Evolutionary conservation across 768 basidiomycete genomes (phyloP), one percentile per base, ranked within the genome.

Genomic region (Chlorophyllum brunneum): DNA sequence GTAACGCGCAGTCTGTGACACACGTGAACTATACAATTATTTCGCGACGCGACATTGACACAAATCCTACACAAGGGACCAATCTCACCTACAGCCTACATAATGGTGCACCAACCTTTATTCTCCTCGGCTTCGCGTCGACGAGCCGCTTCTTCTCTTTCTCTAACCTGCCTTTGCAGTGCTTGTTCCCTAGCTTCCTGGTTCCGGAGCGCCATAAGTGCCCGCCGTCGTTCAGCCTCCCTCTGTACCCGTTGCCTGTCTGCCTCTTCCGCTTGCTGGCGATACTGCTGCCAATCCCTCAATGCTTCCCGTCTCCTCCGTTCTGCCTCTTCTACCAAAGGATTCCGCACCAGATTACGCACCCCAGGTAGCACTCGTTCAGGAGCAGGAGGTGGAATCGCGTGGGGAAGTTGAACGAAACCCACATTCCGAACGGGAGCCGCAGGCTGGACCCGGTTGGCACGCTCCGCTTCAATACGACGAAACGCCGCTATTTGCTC

Each of bases 71-170:
- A n/a, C n/a, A n/a, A n/a, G n/a, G n/a, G n/a, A n/a, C n/a, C n/a
- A n/a, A n/a, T n/a, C n/a, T n/a, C n/a, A n/a, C n/a, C n/a, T n/a
- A n/a, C n/a, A n/a, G n/a, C n/a, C 46, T 49, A 53, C 51, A 53
- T 53, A 18, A 53, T 46, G 8, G 29, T 38, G 31, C 51, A 53
- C 51, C 51, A 53, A n/a, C 51, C 36, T 22, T 45, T 43, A 24
- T 36, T 45, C 22, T 53, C 36, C 15, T 46, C 27, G 9, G 44
- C 36, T 15, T 36, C 31, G n/a, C 33, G 41, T 29, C 16, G 13
- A 24, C 42, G 42, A 0, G 9, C 34, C 26, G 36, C 38, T 4
- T 30, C 3, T 16, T 39, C 38, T 16, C 27, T 18, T 24, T 24
- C 23, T 5, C 16, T 13, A 4, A 29, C 27, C 29, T 33, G 44